phyloP scores from a whole-genome alignment of 169 alveolate genomes.

The Plasmodium malariae region DNA sequence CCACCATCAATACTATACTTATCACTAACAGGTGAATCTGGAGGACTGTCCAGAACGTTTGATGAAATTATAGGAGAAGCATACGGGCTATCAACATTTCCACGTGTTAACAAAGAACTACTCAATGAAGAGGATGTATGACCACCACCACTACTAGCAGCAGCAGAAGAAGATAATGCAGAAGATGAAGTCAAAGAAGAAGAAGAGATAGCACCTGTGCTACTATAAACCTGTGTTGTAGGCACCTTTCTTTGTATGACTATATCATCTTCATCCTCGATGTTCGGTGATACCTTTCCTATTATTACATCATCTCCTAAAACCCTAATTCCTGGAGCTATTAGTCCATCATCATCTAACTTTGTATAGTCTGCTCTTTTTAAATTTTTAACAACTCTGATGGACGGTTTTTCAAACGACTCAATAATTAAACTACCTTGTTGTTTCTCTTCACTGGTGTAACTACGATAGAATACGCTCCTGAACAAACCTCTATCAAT shows the following conservation, averaged over 20 bases:
- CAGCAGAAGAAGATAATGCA: not conserved
- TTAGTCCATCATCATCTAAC: slow-evolving; percentile 97
- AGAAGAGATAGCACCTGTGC: not conserved
- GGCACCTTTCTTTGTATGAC: slow-evolving; percentile 60
- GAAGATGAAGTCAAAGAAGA: not conserved
- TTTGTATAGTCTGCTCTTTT: slow-evolving; percentile 96
- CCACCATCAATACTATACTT: not conserved
- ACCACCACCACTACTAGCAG: not conserved
- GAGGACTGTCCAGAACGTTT: slow-evolving; percentile 14
- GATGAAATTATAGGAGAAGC: not conserved
- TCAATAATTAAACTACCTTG: slow-evolving; percentile 93
- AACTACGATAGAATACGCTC: slow-evolving; percentile 98
- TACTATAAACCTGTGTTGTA: not conserved
- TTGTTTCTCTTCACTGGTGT: slow-evolving; percentile 95
- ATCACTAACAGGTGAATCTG: slow-evolving; percentile 38
- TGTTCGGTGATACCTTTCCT: slow-evolving; percentile 96
- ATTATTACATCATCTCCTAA: slow-evolving; percentile 98
- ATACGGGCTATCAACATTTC: slow-evolving; percentile 2
- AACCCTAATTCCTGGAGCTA: slow-evolving; percentile 98
- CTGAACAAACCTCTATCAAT: slow-evolving; percentile 99
- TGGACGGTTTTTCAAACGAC: slow-evolving; percentile 94
- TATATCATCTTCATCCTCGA: slow-evolving; percentile 86
- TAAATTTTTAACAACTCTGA: slow-evolving; percentile 87
- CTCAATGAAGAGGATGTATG: not conserved
- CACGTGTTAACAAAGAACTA: not conserved